Conservation (phyloP, 306 rosid genomes). For the Herpetospermum pedunculosum region DNA sequence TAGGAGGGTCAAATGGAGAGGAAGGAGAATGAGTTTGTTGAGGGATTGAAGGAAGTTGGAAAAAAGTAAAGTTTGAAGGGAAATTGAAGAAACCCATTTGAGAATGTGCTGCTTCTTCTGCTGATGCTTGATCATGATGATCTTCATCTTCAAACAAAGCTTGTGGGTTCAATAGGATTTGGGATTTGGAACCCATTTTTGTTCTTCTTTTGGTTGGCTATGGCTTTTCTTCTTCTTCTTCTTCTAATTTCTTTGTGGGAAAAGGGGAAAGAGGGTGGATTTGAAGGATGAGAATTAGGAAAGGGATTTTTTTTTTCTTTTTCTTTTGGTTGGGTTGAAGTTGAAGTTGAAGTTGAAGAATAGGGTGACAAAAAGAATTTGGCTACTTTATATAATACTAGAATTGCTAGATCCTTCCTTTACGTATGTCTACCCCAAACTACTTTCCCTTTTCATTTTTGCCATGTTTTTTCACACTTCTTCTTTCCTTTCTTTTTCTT, state of each 20-base stretch:
- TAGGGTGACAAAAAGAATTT: constrained; percentile 10
- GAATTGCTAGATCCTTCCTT: constrained; percentile 3
- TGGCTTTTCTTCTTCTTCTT: background rate
- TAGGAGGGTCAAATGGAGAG: background rate
- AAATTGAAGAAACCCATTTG: constrained; percentile 62
- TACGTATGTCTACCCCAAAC: constrained; percentile 15
- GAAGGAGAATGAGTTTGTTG: background rate
- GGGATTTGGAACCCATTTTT: constrained; percentile 37
- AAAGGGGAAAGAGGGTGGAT: background rate
- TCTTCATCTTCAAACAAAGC: constrained; percentile 51
- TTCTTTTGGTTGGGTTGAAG: background rate
- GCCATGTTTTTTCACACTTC: background rate
- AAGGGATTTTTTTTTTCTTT: background rate
- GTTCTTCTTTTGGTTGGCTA: background rate
- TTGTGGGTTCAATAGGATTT: constrained; percentile 34
- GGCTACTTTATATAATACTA: background rate
- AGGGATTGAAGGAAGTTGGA: constrained; percentile 24
- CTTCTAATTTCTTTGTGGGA: background rate
- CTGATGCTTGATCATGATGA: background rate
- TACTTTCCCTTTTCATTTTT: constrained; percentile 17
- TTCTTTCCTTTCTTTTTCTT: background rate
- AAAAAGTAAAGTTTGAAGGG: constrained; percentile 27
- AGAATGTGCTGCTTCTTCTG: constrained; percentile 7
- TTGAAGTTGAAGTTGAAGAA: background rate
- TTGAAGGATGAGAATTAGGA: background rate